A percentile compares a stretch with the other conserved stretches of the same genome.
Conservation (phyloP, 2,329 filamentous ascomycete genomes). For the Pseudonectria foliicola region DNA sequence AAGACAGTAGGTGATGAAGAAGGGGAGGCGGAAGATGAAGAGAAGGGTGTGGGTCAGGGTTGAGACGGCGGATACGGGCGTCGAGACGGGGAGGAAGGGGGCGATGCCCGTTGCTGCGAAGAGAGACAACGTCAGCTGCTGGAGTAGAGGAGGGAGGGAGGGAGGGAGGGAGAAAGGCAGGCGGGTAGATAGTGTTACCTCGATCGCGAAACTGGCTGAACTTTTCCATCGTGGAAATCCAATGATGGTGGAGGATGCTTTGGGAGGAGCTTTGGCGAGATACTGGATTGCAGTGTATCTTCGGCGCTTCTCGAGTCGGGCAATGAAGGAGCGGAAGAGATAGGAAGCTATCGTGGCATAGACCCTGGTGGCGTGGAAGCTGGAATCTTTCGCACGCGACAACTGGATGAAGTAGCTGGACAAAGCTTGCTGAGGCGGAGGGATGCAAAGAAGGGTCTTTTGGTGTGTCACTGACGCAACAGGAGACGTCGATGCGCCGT, state of each 20-base stretch:
- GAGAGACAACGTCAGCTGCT: constrained; percentile 7
- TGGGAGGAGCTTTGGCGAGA: constrained; percentile 4
- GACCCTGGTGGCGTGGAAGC: too few relatives aligned
- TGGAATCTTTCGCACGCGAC: too few relatives aligned
- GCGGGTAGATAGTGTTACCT: constrained; percentile 44
- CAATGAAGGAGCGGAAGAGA: too few relatives aligned
- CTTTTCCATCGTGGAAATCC: constrained; percentile 65
- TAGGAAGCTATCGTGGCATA: too few relatives aligned
- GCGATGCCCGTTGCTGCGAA: constrained; percentile 81
- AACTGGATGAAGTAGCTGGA: too few relatives aligned
- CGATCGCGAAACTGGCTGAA: constrained; percentile 88
- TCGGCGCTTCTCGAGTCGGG: too few relatives aligned
- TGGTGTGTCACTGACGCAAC: too few relatives aligned
- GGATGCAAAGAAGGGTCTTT: too few relatives aligned
- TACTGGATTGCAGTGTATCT: too few relatives aligned
- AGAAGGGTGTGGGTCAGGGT: constrained; percentile 61
- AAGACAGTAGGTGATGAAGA: constrained; percentile 61
- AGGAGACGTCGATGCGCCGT: too few relatives aligned
- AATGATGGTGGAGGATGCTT: not conserved
- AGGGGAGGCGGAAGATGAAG: constrained; percentile 72
- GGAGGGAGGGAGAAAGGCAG: not conserved
- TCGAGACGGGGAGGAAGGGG: constrained; percentile 80
- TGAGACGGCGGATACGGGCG: constrained; percentile 55
- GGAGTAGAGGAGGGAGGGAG: too few relatives aligned
- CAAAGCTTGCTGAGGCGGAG: too few relatives aligned